Base-by-base conservation (phyloP, 768 basidiomycete species). In the Cystofilobasidium bisporidii region DNA sequence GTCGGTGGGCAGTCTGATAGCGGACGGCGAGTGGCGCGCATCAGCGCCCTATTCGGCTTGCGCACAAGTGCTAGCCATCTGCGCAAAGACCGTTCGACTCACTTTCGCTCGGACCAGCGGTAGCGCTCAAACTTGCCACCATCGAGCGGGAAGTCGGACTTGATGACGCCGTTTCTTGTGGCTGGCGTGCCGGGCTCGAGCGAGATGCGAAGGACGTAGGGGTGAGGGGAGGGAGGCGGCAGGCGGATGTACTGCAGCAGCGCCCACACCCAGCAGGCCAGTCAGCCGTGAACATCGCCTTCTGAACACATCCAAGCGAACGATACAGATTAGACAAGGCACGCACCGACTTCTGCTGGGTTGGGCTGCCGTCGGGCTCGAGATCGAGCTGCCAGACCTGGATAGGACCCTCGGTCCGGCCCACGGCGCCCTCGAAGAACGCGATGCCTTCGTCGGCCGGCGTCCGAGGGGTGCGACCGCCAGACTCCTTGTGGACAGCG, bases 111-210 rank as follows among this genome's bases (percentile, higher is more conserved):
- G 2, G 84, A 80, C 75, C 87, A 89, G 59, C 78, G 81, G 69
- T 86, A 84, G 33, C 96, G 83, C 50, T 83, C 83, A 75, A 97
- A 98, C 24, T 76, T 78, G 40, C 91, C 91, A 5, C 93, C 94
- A 72, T 98, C 89, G 9, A 99, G 82, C 1, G 96, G 96, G 73
- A 98, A 97, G 76, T 98, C 97, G 67, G 92, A 94, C 80, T 87
- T 91, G 77, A 99, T 88, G 1, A 91, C 83, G 61, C 92, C 96
- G 73, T 93, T 89, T 73, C 85, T 86, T 11, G 89, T 84, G 14
- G 91, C 90, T 2, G 90, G 86, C 2, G 92, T 92, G 10, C 96
- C 96, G 0, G 94, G 89, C 57, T 93, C 88, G 60, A 98, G 82
- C 24, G 88, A 87, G 41, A 99, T 87, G 63, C 96, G 86, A 32